These are phyloP conservation scores for Candida berthetii DNA, from an alignment of 805 yeast species.

Conservation along the genomic window DNA sequence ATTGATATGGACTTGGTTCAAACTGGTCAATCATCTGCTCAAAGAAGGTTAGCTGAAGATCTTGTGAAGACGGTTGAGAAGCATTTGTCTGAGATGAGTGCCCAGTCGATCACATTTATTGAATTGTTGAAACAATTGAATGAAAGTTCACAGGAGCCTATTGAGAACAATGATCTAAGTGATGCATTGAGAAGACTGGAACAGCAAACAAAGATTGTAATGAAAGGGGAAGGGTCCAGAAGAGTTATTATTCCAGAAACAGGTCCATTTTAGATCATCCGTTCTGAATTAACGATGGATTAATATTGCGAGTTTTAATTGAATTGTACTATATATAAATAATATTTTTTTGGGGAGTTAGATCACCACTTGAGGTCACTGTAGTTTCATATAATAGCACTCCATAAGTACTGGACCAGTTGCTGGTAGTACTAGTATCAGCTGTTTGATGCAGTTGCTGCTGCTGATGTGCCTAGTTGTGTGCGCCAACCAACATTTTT, in stretches of 20 bases:
- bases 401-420: too few relatives aligned
- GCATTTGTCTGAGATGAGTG: conserved; percentile 38
- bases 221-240: conserved; percentile 68
- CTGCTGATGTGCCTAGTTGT: too few relatives aligned
- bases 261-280: background rate
- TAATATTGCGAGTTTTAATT: too few relatives aligned
- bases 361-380: too few relatives aligned
- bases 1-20: conserved; percentile 97
- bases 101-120: conserved; percentile 38
- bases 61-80: conserved; percentile 49
- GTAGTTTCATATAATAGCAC: too few relatives aligned
- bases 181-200: conserved; percentile 63
- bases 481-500: too few relatives aligned
- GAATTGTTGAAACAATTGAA: conserved; percentile 57
- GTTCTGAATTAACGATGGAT: background rate
- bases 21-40: conserved; percentile 90
- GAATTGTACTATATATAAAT: too few relatives aligned
- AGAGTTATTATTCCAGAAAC: conserved; percentile 42
- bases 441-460: too few relatives aligned
- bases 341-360: too few relatives aligned
- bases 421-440: too few relatives aligned
- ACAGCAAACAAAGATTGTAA: conserved; percentile 62
- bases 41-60: conserved; percentile 72
- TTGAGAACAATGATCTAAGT: conserved; percentile 66
- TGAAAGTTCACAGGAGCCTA: conserved; percentile 56